Evolutionary conservation across 805 yeast genomes (phyloP).

Genomic region (Kodamaea kakaduensis): DNA sequence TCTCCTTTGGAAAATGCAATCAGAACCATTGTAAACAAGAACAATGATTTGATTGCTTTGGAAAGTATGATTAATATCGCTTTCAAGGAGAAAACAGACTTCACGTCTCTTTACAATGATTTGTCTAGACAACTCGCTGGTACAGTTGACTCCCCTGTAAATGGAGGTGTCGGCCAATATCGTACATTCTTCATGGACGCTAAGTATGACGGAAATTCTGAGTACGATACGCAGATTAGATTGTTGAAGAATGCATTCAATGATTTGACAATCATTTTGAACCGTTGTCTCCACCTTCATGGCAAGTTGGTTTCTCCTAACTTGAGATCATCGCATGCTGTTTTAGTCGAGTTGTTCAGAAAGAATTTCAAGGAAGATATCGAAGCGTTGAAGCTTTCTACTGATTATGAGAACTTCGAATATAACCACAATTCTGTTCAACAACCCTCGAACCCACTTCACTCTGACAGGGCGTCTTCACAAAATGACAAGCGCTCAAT

Average conservation of each 20-base stretch:
- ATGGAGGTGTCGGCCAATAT: conserved; percentile 88
- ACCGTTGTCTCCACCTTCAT: conserved; percentile 65
- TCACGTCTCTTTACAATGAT: conserved; percentile 51
- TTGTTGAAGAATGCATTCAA: conserved; percentile 52
- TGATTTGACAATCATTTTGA: conserved; percentile 63
- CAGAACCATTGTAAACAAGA: conserved; percentile 60
- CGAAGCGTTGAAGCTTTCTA: conserved; percentile 32
- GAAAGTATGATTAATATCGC: conserved; percentile 58
- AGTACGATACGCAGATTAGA: conserved; percentile 27
- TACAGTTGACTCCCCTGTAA: conserved; percentile 87
- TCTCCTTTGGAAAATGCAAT: conserved; percentile 87
- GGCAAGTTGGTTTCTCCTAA: conserved; percentile 55
- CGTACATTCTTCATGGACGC: conserved; percentile 56
- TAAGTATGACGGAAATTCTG: conserved; percentile 30
- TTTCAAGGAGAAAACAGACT: conserved; percentile 48
- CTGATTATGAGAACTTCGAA: conserved; percentile 27
- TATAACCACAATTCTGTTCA: conserved; percentile 20
- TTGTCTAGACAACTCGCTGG: conserved; percentile 72
- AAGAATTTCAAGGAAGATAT: conserved; percentile 70
- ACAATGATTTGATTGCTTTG: conserved; percentile 64
- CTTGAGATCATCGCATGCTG: conserved; percentile 62
- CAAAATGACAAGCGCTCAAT: conserved; percentile 21
- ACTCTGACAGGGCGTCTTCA: conserved; percentile 9
- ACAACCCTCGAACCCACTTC: conserved; percentile 8
- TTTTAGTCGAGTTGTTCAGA: conserved; percentile 57